Evolutionary conservation across 169 alveolate species (phyloP), one percentile per base, ranked within the genome.

Genomic region (Plasmodium knowlesi): DNA sequence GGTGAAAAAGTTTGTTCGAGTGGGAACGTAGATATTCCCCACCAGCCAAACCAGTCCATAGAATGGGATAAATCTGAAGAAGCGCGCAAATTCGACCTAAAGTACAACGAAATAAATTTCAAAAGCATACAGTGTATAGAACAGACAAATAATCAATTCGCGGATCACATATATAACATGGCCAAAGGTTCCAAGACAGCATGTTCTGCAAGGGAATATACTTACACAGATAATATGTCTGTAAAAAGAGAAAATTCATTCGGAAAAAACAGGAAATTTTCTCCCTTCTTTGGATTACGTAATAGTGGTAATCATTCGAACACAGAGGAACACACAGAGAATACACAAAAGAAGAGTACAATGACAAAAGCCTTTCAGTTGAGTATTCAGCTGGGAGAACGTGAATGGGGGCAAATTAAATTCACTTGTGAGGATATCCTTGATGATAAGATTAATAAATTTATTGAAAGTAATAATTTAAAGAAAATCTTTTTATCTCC

Each of bases 241-340:
- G 37, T 28, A 54, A 71, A 50, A 9, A 32, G 61, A 16, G 95
- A 82, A 67, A 80, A 46, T 46, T 32, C 37, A 4, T 14, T 61
- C 5, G 84, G 72, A 54, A 91, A 82, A 12, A 82, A 50, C 76
- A 70, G 95, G 73, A 91, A 91, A 70, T 43, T 39, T 91, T 91
- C 95, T 4, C 92, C 95, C 57, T 91, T 71, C n/a, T 91, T 91
- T 67, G 95, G 95, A 30, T 71, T 32, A n/a, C 46, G 57, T 34
- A 89, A 12, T 89, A 79, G 73, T 89, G 82, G 25, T 16, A 43
- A 61, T 78, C 14, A 41, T 54, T 53, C 72, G 46, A 37, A 89
- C 30, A 80, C 78, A 14, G 72, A 67, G 8, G 54, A 84, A 25
- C 32, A 16, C 37, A 54, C 46, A 16, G 78, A 84, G 28, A 28